These are phyloP conservation scores for Solanum phureja DNA, from an alignment of 257 asterid genomes.

Conservation along the genomic window DNA sequence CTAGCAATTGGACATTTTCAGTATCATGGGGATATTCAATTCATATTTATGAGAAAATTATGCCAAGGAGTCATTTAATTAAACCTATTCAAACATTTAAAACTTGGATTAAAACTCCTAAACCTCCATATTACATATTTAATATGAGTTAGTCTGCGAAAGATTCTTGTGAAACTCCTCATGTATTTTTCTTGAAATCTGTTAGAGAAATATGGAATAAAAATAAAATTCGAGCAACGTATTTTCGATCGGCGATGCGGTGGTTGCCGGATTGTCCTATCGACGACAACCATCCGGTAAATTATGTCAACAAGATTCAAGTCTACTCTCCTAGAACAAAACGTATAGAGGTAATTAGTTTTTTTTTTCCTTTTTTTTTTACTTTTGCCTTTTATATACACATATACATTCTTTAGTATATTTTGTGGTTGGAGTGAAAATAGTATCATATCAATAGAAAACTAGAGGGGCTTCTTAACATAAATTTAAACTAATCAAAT, in stretches of 20 bases:
- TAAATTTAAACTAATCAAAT: too few relatives aligned
- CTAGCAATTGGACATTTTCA: neutral
- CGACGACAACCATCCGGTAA: conserved; percentile 25
- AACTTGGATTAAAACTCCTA: too few relatives aligned
- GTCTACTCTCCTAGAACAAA: conserved; percentile 15
- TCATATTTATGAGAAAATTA: neutral
- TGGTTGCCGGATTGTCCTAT: neutral
- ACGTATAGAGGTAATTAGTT: conserved; percentile 16
- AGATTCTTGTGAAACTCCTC: neutral
- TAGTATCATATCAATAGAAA: too few relatives aligned
- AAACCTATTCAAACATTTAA: too few relatives aligned
- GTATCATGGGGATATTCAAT: neutral
- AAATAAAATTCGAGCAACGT: too few relatives aligned
- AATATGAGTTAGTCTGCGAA: neutral
- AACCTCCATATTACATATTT: neutral
- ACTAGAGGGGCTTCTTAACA: too few relatives aligned
- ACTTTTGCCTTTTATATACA: neutral
- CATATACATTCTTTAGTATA: too few relatives aligned
- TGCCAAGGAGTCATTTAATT: neutral
- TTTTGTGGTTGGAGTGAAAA: too few relatives aligned
- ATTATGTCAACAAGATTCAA: conserved; percentile 9
- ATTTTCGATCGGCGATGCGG: rapidly evolving
- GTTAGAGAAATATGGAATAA: neutral
- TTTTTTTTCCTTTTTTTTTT: too few relatives aligned
- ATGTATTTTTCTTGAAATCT: neutral